phyloP scores from a whole-genome alignment of 345 rosid genomes.

The Excoecaria cochinchinensis region DNA sequence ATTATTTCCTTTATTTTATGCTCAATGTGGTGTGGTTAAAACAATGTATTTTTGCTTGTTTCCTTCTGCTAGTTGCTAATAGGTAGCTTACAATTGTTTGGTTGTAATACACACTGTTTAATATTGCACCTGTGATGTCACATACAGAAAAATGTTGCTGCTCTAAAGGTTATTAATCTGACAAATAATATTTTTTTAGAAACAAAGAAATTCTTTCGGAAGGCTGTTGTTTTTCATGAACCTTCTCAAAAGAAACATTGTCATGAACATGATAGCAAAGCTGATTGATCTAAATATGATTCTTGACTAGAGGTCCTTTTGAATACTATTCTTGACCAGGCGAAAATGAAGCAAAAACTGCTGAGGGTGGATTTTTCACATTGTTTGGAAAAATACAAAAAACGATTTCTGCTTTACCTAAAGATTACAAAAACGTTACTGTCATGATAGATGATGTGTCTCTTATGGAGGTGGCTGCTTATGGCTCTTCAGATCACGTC shows the following conservation, averaged over 20 bases:
- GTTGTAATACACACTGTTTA: not conserved
- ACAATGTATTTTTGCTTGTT: not conserved
- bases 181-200: not conserved
- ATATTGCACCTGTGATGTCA: not conserved
- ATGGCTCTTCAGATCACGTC: conserved; percentile 57
- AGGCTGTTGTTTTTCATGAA: not conserved
- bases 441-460: conserved; percentile 87
- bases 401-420: conserved; percentile 41
- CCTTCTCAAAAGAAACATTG: not conserved
- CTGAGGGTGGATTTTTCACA: conserved; percentile 42
- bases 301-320: conserved; percentile 9
- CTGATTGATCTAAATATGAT: conserved; percentile 4
- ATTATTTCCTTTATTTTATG: not conserved
- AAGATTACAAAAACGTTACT: conserved; percentile 40
- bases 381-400: conserved; percentile 58
- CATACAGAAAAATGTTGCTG: not conserved
- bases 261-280: not conserved
- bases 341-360: conserved; percentile 38
- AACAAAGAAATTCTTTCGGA: not conserved
- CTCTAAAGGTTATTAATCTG: not conserved
- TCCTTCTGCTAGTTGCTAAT: not conserved
- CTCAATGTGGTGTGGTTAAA: not conserved
- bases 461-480: conserved; percentile 74
- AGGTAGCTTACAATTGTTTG: not conserved
- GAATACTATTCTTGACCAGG: conserved; percentile 31